These are phyloP conservation scores for Haplographium delicatum DNA, from an alignment of 495 filamentous ascomycete genomes.

Conservation along the genomic window DNA sequence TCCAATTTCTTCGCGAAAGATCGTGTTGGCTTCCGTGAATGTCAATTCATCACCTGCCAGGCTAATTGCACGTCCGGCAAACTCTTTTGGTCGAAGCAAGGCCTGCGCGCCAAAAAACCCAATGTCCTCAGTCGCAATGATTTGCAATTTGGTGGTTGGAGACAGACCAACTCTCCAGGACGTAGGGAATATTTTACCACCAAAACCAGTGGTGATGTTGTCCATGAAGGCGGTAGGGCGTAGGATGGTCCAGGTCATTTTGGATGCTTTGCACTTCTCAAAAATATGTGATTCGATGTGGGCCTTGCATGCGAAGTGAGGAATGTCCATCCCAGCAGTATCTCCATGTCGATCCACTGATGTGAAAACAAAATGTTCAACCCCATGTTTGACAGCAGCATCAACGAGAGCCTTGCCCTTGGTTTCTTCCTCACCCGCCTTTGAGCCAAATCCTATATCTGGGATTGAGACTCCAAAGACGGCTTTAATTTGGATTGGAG, in stretches of 20 bases:
- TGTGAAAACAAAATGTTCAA: slow-evolving; percentile 62
- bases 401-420: slow-evolving; percentile 64
- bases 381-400: slow-evolving; percentile 47
- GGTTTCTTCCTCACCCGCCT: slow-evolving; percentile 39
- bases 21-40: slow-evolving; percentile 30
- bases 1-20: slow-evolving; percentile 34
- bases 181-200: slow-evolving; percentile 53
- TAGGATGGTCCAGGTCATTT: slow-evolving; percentile 56
- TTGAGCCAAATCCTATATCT: slow-evolving; percentile 33
- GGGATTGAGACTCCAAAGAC: slow-evolving; percentile 43
- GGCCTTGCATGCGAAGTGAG: slow-evolving; percentile 63
- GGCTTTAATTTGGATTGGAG: slow-evolving; percentile 33
- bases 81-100: slow-evolving; percentile 37
- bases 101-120: slow-evolving; percentile 58
- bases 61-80: slow-evolving; percentile 33
- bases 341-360: slow-evolving; percentile 65
- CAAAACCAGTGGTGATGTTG: slow-evolving; percentile 50
- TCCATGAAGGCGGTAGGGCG: slow-evolving; percentile 66
- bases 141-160: slow-evolving; percentile 42
- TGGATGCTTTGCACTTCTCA: slow-evolving; percentile 19
- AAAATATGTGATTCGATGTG: slow-evolving; percentile 58
- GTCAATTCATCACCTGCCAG: slow-evolving; percentile 41
- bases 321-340: slow-evolving; percentile 51
- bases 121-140: slow-evolving; percentile 54
- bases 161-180: slow-evolving; percentile 26